Evolutionary conservation across 805 yeast genomes (phyloP).

Genomic region (Pichia paraexigua): DNA sequence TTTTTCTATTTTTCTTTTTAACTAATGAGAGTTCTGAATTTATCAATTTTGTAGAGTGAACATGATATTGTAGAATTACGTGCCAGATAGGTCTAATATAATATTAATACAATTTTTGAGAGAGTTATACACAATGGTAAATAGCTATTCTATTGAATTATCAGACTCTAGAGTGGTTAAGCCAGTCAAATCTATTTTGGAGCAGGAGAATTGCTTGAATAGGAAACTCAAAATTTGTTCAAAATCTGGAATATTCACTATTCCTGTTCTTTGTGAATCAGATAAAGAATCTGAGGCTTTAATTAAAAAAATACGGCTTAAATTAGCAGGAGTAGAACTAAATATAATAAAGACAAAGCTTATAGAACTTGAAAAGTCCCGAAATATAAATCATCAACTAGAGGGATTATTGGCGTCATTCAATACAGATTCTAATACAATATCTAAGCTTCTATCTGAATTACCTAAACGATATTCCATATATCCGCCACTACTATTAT

Average conservation of each 20-base stretch:
- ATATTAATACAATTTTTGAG: not conserved
- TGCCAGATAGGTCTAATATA: no score
- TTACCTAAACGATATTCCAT: conserved; percentile 51
- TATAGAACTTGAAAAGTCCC: not conserved
- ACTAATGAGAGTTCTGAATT: not conserved
- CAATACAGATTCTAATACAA: not conserved
- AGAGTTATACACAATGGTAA: not conserved
- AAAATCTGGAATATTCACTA: conserved; percentile 1
- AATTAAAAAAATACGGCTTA: not conserved
- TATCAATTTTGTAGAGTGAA: no score
- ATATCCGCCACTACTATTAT: conserved; percentile 60
- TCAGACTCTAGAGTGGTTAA: not conserved
- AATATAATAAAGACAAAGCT: not conserved
- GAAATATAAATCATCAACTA: not conserved
- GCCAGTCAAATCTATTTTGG: conserved; percentile 2
- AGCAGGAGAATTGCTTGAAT: not conserved
- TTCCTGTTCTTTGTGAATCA: not conserved
- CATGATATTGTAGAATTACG: no score
- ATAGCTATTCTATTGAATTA: not conserved
- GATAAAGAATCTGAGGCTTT: not conserved
- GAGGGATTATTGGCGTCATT: not conserved
- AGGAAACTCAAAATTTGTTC: not conserved
- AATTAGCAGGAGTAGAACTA: not conserved
- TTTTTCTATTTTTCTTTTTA: not conserved
- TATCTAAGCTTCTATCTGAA: not conserved